phyloP scores from a whole-genome alignment of 176 grass and related monocot genomes.

The Poa annua region DNA sequence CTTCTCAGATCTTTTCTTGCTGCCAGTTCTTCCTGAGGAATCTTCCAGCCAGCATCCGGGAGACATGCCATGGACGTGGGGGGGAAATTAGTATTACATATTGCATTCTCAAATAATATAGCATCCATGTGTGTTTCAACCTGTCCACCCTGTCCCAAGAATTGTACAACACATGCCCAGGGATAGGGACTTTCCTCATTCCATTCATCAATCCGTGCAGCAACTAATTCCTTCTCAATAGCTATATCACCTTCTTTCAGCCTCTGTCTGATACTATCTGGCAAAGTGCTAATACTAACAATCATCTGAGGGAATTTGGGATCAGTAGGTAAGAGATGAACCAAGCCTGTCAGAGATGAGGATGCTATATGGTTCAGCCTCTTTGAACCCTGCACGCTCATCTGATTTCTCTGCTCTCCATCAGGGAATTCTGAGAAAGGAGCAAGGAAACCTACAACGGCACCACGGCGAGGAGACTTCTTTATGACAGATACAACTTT shows the following conservation, averaged over 20 bases:
- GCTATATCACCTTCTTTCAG: constrained; percentile 58
- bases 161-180: constrained; percentile 56
- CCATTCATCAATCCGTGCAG: constrained; percentile 83
- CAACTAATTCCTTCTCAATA: constrained; percentile 71
- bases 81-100: constrained; percentile 60
- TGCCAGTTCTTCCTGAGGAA: constrained; percentile 73
- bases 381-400: constrained; percentile 38
- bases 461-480: constrained; percentile 68
- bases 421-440: constrained; percentile 53
- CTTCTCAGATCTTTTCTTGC: constrained; percentile 77
- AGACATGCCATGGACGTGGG: constrained; percentile 63
- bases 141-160: constrained; percentile 74
- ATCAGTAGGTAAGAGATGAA: constrained; percentile 71
- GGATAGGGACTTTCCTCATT: constrained; percentile 74
- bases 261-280: constrained; percentile 61
- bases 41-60: constrained; percentile 63
- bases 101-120: constrained; percentile 90
- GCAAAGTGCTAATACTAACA: constrained; percentile 57
- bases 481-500: constrained; percentile 78
- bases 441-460: constrained; percentile 86
- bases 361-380: constrained; percentile 51
- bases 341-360: constrained; percentile 32
- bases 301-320: constrained; percentile 84
- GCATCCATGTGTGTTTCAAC: constrained; percentile 87
- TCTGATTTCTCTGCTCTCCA: constrained; percentile 53